Evolutionary conservation across 2,329 filamentous ascomycete genomes (phyloP).

Genomic region (Colletotrichum sublineola): DNA sequence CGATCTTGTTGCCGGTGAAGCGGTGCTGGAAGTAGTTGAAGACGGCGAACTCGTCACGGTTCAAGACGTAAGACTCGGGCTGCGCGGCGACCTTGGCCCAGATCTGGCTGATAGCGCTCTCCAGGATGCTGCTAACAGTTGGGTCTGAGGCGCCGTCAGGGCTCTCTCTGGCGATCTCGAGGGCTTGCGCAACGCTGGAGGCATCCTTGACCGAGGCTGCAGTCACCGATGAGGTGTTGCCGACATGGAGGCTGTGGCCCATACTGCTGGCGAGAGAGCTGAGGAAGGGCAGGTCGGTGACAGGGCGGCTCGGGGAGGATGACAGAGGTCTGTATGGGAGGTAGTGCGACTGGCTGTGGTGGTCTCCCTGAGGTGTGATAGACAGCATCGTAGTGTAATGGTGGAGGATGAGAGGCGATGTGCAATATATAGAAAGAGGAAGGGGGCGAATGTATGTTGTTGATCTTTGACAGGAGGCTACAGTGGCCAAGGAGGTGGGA

Average conservation of each 20-base stretch:
- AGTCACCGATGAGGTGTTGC: slow-evolving; percentile 45
- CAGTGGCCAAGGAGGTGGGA: slow-evolving; percentile 1
- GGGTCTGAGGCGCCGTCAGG: slow-evolving; percentile 75
- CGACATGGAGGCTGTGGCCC: slow-evolving; percentile 36
- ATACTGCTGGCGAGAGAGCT: slow-evolving; percentile 40
- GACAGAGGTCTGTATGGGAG: slow-evolving; percentile 37
- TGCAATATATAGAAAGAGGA: slow-evolving; percentile 27
- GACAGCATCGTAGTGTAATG: slow-evolving; percentile 40
- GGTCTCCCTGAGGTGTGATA: slow-evolving; percentile 42
- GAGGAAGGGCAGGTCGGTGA: slow-evolving; percentile 38
- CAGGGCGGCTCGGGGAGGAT: slow-evolving; percentile 22
- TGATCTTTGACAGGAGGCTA: slow-evolving; percentile 35
- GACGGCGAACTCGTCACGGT: slow-evolving; percentile 82
- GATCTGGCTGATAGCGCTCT: slow-evolving; percentile 72
- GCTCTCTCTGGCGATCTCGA: slow-evolving; percentile 82
- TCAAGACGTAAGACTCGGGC: slow-evolving; percentile 80
- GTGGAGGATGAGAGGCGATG: slow-evolving; percentile 6
- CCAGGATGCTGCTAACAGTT: slow-evolving; percentile 73
- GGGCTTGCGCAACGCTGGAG: slow-evolving; percentile 71
- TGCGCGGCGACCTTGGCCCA: slow-evolving; percentile 76
- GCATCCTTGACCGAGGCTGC: slow-evolving; percentile 35
- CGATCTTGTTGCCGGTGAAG: slow-evolving; percentile 67
- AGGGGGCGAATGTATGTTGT: slow-evolving; percentile 18
- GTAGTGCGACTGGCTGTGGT: slow-evolving; percentile 40
- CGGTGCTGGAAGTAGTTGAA: slow-evolving; percentile 87